Base-by-base conservation (phyloP, 768 basidiomycete species). In the Mycena maculata region DNA sequence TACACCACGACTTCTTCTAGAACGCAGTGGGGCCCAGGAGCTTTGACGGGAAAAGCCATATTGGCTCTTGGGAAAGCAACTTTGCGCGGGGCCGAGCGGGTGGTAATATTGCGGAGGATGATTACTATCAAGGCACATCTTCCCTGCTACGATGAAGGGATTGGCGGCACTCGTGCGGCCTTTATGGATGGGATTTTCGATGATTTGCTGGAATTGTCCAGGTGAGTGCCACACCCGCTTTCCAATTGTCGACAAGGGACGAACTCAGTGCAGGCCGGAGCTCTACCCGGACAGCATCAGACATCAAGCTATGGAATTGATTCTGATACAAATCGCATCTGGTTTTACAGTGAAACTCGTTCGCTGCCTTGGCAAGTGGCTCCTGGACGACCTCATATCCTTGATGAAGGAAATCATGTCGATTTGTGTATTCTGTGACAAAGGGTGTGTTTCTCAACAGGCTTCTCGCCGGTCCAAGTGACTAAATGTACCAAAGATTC, bases 151-250 rank as follows among this genome's bases (percentile, higher is more conserved):
- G 65, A 72, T 41, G 63, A 69, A 3, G n/a, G 60, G 8, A 50
- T 42, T 28, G 60, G 69, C 3, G 65, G n/a, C n/a, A n/a, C 63
- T 36, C 63, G 57, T 39, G 23, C 39, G 3, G 11, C 33, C 3
- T 49, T 69, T 27, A 63, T 74, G 45, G 69, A 70, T 28, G 42
- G 60, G 38, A 64, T 77, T 55, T 75, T 76, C 22, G 72, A 74
- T 44, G 76, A 76, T 60, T 48, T 77, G n/a, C 42, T 77, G 28
- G 76, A 77, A 44, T 59, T 77, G 36, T 72, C 73, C 20, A 71
- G 76, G 75, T 75, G 31, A 42, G 68, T 56, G 5, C 22, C 27
- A 31, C n/a, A n/a, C n/a, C n/a, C 15, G 16, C 16, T 11, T 15
- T 16, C 33, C 13, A 18, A 30, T 31, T 3, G 36, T 27, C 28